These are phyloP conservation scores for Westerdykella sp. DNA, from an alignment of 2,329 filamentous ascomycete species.

Conservation along the genomic window DNA sequence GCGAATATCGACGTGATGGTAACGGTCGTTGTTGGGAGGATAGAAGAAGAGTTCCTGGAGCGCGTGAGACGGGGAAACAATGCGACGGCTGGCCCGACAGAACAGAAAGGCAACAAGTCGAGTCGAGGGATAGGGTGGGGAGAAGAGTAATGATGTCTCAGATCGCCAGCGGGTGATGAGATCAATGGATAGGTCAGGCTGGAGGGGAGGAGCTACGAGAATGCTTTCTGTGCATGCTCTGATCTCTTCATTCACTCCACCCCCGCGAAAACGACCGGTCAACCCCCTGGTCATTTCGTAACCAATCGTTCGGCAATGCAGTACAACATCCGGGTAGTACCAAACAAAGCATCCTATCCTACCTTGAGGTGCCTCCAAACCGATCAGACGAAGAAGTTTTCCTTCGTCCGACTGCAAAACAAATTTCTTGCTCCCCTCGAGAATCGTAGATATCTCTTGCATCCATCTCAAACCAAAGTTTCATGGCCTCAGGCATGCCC, in stretches of 20 bases:
- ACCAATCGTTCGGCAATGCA: conserved; percentile 28
- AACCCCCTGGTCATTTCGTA: conserved; percentile 24
- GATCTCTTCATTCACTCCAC: conserved; percentile 22
- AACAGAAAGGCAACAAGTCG: conserved; percentile 16
- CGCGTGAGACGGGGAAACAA: conserved; percentile 17
- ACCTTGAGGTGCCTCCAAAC: conserved; percentile 9
- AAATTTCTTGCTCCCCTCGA: not conserved
- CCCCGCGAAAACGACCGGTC: conserved; percentile 33
- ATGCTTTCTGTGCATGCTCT: not conserved
- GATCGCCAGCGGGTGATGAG: conserved; percentile 9
- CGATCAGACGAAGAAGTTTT: conserved; percentile 3
- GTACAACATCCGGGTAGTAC: conserved; percentile 25
- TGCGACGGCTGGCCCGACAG: conserved; percentile 17
- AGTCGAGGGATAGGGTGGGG: conserved; percentile 25
- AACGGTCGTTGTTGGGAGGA: conserved; percentile 13
- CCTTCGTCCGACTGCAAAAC: no score
- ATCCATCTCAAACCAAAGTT: conserved; percentile 1
- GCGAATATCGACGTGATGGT: conserved; percentile 14
- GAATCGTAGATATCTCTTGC: conserved; percentile 11
- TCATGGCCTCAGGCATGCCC: conserved; percentile 20
- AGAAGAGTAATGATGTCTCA: conserved; percentile 22
- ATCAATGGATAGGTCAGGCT: no score
- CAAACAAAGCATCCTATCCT: conserved; percentile 18
- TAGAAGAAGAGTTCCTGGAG: conserved; percentile 7
- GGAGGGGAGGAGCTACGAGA: no score